Percentiles rank a stretch among this genome's conserved stretches.
phyloP scores from a whole-genome alignment of 345 rosid species.

The Mallotus nudiflorus region DNA sequence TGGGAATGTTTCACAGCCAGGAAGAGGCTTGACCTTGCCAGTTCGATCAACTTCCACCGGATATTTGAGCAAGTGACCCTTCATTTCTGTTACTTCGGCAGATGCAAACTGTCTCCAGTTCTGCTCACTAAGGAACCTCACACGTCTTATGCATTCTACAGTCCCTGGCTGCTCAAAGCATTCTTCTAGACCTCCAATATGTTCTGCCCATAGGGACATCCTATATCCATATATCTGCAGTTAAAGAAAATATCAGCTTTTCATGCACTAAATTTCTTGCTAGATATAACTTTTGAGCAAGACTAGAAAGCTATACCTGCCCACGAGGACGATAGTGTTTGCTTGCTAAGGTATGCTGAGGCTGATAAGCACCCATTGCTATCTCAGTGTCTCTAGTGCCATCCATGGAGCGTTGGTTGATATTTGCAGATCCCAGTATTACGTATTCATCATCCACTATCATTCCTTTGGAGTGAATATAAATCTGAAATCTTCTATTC shows the following conservation, averaged over 20 bases:
- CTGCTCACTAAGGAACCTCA: constrained; percentile 58
- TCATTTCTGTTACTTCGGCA: constrained; percentile 62
- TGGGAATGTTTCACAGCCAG: constrained; percentile 68
- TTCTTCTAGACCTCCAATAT: constrained; percentile 66
- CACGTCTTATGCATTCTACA: constrained; percentile 66
- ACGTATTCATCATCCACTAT: constrained; percentile 89
- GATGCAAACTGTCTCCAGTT: constrained; percentile 72
- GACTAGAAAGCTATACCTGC: constrained; percentile 45
- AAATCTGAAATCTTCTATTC: constrained; percentile 82
- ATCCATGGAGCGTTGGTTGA: constrained; percentile 91
- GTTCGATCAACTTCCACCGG: constrained; percentile 70
- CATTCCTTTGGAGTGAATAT: constrained; percentile 94
- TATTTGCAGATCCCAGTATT: constrained; percentile 88
- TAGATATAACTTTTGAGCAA: neutral
- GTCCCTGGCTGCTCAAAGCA: constrained; percentile 76
- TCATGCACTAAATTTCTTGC: neutral
- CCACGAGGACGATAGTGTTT: constrained; percentile 56
- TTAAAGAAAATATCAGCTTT: constrained; percentile 4
- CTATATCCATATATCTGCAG: constrained; percentile 77
- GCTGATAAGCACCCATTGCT: constrained; percentile 97
- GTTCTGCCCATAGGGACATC: constrained; percentile 95
- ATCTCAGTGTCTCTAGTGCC: constrained; percentile 97
- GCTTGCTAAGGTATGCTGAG: constrained; percentile 61
- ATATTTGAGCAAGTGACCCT: constrained; percentile 80
- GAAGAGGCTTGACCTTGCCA: constrained; percentile 71